Base-by-base conservation (phyloP, 2,329 filamentous ascomycete species). In the Akanthomyces uredinophilus region DNA sequence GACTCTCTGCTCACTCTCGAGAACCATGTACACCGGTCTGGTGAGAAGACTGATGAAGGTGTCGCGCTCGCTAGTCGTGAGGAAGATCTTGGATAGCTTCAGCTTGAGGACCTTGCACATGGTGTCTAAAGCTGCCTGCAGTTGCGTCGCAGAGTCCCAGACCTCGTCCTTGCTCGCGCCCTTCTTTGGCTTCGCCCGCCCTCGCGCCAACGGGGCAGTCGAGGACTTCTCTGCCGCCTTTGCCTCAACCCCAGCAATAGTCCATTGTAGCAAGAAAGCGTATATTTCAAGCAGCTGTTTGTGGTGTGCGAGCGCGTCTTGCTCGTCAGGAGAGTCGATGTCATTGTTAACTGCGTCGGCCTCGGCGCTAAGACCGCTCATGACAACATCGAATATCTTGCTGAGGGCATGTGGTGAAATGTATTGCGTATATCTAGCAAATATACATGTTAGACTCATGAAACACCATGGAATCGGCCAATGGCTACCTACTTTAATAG, bases 51-150 rank as follows among this genome's bases (percentile, higher is more conserved):
- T 87, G 64, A 99, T 89, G 69, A 99, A 97, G 0, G 92, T 97
- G 71, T 99, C 95, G 65, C 94, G 86, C 76, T 99, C 95, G 53
- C 94, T 96, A 0, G 95, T 99, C 0, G 95, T 99, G 65, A 98
- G 77, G 72, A 99, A 99, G 64, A 99, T 94, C 71, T 91, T 92
- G 68, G 89, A 86, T 55, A 99, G 81, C 78, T 96, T 97, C 71
- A 97, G 79, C 75, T 92, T 96, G 75, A 99, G 82, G 54, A 96
- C 92, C 74, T 96, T 97, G 79, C 91, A 94, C 92, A 99, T 98
- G 35, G 88, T 87, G 70, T 97, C 93, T 65, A 99, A 84, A 1
- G 94, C 92, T 13, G 86, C 87, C 74, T 97, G 92, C 29, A 99
- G 81, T 74, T 99, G 95, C 2, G 86, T 79, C 3, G 91, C 89